Percentiles rank a stretch among this genome's conserved stretches.
Evolutionary conservation across 495 filamentous ascomycete genomes (phyloP).

Genomic region (Cenococcum geophilum): DNA sequence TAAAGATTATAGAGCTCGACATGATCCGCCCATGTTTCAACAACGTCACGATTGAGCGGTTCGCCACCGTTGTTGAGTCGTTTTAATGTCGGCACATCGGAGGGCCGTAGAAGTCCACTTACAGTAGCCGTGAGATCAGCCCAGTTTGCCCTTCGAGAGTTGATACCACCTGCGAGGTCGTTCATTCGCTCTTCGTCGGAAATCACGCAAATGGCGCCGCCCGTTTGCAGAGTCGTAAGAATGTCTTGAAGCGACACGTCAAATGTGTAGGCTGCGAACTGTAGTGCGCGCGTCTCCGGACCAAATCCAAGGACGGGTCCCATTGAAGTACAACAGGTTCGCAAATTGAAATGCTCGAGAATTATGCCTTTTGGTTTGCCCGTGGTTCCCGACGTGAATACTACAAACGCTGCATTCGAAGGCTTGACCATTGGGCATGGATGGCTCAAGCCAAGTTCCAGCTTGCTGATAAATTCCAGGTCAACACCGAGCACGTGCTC

Average conservation of each 20-base stretch:
- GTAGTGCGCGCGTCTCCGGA: slow-evolving; percentile 14
- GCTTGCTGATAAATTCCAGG: slow-evolving; percentile 2
- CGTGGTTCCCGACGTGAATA: slow-evolving; percentile 31
- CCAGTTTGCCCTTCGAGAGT: slow-evolving; percentile 28
- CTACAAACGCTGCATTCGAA: slow-evolving; percentile 23
- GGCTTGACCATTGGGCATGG: slow-evolving; percentile 10
- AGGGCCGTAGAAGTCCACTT: slow-evolving; percentile 13
- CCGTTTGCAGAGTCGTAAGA: slow-evolving; percentile 18
- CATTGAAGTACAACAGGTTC: slow-evolving; percentile 6
- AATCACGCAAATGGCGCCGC: slow-evolving; percentile 25
- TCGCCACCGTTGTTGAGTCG: slow-evolving; percentile 33
- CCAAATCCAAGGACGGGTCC: slow-evolving; percentile 11
- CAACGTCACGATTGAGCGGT: slow-evolving; percentile 10
- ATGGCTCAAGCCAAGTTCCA: neutral
- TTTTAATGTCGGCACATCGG: slow-evolving; percentile 11
- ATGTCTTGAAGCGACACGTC: slow-evolving; percentile 21
- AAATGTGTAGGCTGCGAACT: slow-evolving; percentile 26
- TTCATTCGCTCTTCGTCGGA: slow-evolving; percentile 28
- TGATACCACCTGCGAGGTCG: slow-evolving; percentile 34
- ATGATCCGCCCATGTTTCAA: slow-evolving; percentile 9
- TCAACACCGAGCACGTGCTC: slow-evolving; percentile 10
- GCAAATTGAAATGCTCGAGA: slow-evolving; percentile 9
- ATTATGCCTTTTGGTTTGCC: slow-evolving; percentile 34
- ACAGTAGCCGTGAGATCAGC: slow-evolving; percentile 30
- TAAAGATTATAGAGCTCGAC: slow-evolving; percentile 17